These are phyloP conservation scores for Daldinia decipiens DNA, from an alignment of 495 filamentous ascomycete species.

Conservation along the genomic window DNA sequence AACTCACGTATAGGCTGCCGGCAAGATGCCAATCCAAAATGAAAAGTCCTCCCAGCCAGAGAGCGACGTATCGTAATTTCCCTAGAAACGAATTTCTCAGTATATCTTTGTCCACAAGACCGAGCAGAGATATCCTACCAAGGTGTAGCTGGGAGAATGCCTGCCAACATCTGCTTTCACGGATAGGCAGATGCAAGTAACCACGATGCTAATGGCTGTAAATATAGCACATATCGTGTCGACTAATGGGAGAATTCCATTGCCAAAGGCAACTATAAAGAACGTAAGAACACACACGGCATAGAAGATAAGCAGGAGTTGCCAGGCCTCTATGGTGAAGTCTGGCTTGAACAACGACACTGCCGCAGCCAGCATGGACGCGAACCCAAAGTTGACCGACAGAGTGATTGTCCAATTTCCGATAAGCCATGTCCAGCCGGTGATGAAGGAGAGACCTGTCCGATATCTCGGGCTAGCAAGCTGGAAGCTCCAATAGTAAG, in stretches of 20 bases:
- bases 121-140: conserved; percentile 47
- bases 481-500: conserved; percentile 69
- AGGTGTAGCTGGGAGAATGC: conserved; percentile 52
- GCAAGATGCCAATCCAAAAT: conserved; percentile 65
- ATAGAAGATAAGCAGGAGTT: conserved; percentile 65
- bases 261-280: conserved; percentile 64
- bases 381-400: conserved; percentile 67
- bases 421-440: conserved; percentile 65
- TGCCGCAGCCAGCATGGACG: conserved; percentile 63
- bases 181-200: conserved; percentile 59
- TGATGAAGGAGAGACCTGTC: conserved; percentile 66
- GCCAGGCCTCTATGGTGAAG: conserved; percentile 58
- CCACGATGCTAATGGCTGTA: conserved; percentile 46
- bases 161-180: conserved; percentile 63
- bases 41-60: conserved; percentile 65
- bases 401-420: conserved; percentile 68
- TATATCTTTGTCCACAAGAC: conserved; percentile 57
- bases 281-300: conserved; percentile 64
- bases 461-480: conserved; percentile 59
- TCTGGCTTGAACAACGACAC: conserved; percentile 58
- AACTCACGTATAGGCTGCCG: conserved; percentile 61
- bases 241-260: conserved; percentile 62
- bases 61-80: conserved; percentile 62
- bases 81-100: conserved; percentile 55
- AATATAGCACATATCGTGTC: conserved; percentile 62